Base-by-base conservation (phyloP, 163 green algal species). In the Scenedesmus sp. region DNA sequence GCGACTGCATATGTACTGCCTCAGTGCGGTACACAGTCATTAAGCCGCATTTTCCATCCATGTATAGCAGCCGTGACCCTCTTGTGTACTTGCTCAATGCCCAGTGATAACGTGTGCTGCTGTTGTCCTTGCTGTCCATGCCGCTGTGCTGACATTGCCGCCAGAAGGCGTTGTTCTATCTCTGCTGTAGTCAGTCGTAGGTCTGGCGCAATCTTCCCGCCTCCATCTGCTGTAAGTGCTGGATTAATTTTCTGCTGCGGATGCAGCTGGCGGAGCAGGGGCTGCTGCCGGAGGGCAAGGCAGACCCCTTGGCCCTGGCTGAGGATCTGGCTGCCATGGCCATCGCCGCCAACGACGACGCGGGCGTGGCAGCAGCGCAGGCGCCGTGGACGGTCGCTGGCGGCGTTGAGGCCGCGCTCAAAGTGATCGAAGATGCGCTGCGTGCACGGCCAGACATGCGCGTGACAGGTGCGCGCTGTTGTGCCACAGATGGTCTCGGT, bases 381-480 rank as follows among this genome's bases (percentile, higher is more conserved):
- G 43, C 44, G 30, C 91, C 84, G n/a, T 92, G 87, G 91, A 46
- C n/a, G 15, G 18, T 15, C 44, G 90, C 82, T 22, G 83, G 73
- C 49, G 59, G 20, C 59, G 35, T 81, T n/a, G 90, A 90, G 26
- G 88, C 37, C 10, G 86, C 88, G 40, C 87, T 93, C 44, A 9
- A 42, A 56, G 35, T 78, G 24, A 51, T 95, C 1, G 20, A 12
- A 22, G 44, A 87, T 20, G 15, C 85, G 0, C 78, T 93, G 30
- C n/a, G 40, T 40, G 87, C 70, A 9, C 20, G 81, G 53, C 86
- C 91, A 18, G 91, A 90, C 84, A 81, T 94, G 81, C 68, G 94
- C 15, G 85, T 86, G 24, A 94, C 87, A 81, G 94, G 85, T 92
- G 92, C 70, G 80, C 37, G 0, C 65, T 35, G 87, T n/a, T n/a